A percentile compares a stretch with the other conserved stretches of the same genome.
These are phyloP conservation scores for Wallemia ichthyophaga DNA, from an alignment of 1,284 basidiomycete species.

Conservation along the genomic window DNA sequence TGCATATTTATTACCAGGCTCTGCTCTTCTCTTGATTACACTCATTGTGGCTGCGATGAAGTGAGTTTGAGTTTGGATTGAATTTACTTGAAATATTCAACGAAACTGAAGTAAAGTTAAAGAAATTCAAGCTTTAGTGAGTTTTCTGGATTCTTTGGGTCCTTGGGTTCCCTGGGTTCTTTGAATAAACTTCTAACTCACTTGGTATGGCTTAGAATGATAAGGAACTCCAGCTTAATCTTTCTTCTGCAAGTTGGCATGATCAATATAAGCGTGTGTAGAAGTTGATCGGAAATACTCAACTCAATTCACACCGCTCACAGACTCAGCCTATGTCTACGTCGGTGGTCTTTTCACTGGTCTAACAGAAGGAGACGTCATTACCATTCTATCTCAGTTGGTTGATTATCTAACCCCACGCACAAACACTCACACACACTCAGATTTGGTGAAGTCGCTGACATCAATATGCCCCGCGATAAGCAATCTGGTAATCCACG, in stretches of 20 bases:
- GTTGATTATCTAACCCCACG: constrained; percentile 12
- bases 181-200: not conserved
- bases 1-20: not conserved
- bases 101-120: not conserved
- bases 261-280: constrained; percentile 8
- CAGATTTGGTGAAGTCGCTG: constrained; percentile 81
- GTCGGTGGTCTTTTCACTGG: constrained; percentile 58
- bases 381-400: constrained; percentile 89
- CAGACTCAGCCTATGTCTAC: constrained; percentile 84
- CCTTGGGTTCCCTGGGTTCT: too few relatives aligned
- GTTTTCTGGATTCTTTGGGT: not conserved
- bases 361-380: constrained; percentile 88
- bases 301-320: not conserved
- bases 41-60: not conserved
- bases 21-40: not conserved
- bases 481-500: constrained; percentile 58
- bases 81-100: not conserved
- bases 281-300: not conserved
- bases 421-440: not conserved
- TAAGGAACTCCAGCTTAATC: not conserved
- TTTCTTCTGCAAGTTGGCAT: not conserved
- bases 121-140: not conserved
- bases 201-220: too few relatives aligned
- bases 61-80: not conserved
- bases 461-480: constrained; percentile 77